These are phyloP conservation scores for Hyphopichia pseudoburtonii DNA, from an alignment of 1,139 yeast species.

Conservation along the genomic window DNA sequence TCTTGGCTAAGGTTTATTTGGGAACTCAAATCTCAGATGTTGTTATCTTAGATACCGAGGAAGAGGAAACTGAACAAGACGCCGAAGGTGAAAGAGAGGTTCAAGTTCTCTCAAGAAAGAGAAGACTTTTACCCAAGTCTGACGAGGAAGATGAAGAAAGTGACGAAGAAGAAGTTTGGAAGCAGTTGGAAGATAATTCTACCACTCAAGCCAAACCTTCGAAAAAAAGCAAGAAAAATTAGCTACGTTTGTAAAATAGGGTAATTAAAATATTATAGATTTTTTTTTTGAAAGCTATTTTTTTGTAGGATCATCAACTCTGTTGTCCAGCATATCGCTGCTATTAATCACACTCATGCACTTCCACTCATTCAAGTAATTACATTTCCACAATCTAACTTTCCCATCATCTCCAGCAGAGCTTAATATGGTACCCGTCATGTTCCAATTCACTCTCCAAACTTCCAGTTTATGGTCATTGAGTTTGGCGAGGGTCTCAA, in stretches of 20 bases:
- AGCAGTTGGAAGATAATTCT: conserved; percentile 32
- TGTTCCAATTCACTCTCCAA: conserved; percentile 95
- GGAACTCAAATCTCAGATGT: conserved; percentile 73
- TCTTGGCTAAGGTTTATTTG: conserved; percentile 68
- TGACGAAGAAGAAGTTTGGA: conserved; percentile 43
- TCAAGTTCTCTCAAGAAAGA: conserved; percentile 19
- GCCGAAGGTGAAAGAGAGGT: conserved; percentile 15
- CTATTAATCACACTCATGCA: conserved; percentile 89
- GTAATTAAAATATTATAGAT: conserved; percentile 3
- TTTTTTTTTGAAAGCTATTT: conserved; percentile 2
- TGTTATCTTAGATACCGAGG: conserved; percentile 50
- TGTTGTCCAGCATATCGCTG: conserved; percentile 33
- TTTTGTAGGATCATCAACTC: conserved; percentile 10
- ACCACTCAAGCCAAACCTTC: conserved; percentile 17
- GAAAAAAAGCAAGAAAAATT: conserved; percentile 20
- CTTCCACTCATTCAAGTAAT: conserved; percentile 82
- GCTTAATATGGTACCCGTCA: conserved; percentile 88
- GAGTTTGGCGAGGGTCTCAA: conserved; percentile 39
- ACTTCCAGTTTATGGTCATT: conserved; percentile 87
- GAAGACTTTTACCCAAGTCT: conserved; percentile 17
- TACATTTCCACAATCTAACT: conserved; percentile 87
- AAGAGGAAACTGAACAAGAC: conserved; percentile 25
- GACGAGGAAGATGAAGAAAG: conserved; percentile 29
- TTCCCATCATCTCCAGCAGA: conserved; percentile 97
- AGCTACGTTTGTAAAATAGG: too few species aligned